Evolutionary conservation across 345 rosid species (phyloP).

Genomic region (Fremontodendron californicum): DNA sequence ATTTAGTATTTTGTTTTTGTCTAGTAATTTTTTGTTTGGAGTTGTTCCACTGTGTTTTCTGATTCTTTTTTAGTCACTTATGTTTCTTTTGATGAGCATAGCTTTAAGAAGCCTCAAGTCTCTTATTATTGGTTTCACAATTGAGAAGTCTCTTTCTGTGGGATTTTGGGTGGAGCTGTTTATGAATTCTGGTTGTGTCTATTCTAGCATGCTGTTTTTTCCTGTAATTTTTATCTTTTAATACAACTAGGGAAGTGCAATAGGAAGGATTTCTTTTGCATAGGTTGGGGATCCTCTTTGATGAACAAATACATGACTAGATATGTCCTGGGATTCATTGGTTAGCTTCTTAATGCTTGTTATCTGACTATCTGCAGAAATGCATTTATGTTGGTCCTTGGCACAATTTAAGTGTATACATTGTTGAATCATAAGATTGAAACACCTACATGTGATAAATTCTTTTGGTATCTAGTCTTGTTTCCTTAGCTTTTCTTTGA

Average conservation of each 20-base stretch:
- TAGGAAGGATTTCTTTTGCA: background rate
- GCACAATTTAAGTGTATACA: background rate
- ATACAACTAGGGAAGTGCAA: background rate
- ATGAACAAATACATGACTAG: background rate
- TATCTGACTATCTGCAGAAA: background rate
- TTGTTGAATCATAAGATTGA: background rate
- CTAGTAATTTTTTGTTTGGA: background rate
- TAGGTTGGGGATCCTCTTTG: background rate
- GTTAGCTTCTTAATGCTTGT: background rate
- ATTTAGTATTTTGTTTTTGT: background rate
- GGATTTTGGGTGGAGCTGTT: background rate
- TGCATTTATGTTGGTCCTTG: background rate
- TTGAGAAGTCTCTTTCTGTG: background rate
- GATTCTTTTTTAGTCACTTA: background rate
- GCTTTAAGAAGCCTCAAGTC: background rate
- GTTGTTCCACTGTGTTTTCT: background rate
- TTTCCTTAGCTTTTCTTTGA: background rate
- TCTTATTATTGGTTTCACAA: background rate
- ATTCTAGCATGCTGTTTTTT: background rate
- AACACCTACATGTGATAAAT: background rate
- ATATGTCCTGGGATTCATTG: background rate
- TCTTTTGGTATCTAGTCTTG: background rate
- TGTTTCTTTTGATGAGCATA: background rate
- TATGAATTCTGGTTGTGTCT: background rate
- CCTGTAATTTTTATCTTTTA: background rate